Evolutionary conservation across 345 rosid species (phyloP), one percentile per base, ranked within the genome.

Genomic region (Citropsis articulata): DNA sequence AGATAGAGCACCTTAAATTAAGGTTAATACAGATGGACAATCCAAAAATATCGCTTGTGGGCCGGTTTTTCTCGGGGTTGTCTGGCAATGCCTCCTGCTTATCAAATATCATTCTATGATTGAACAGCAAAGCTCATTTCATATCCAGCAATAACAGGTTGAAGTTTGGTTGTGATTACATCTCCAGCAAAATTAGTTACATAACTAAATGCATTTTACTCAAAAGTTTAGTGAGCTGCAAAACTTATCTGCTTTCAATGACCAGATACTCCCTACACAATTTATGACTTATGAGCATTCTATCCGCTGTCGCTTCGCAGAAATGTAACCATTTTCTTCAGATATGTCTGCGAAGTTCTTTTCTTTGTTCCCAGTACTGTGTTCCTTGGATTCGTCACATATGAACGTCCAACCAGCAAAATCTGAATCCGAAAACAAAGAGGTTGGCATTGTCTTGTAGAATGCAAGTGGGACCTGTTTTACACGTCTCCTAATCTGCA

Each of bases 401-500:
- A 82, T 78, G 84, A 94, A 96, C 5, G 94, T 84, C 98, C 99
- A 96, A 9, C 99, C 94, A 2, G 88, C 75, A 82, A 91, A 93
- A 73, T 95, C 96, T 7, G 93, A 81, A 24, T 91, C 94, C 1
- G 89, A 83, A 82, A 95, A 95, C 86, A 95, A 81, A 30, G 83
- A 84, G 14, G 94, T 72, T 16, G 98, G 96, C 7, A 84, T 83
- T 59, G 85, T 61, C 76, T 83, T 91, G 78, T 92, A 92, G 81
- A 91, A 90, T 7, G 97, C 97, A 83, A 92, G 80, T 7, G 99
- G 97, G 35, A 94, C 97, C 83, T 96, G 97, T 79, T 96, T 96
- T 22, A 96, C 93, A 75, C 97, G 90, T 84, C 98, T 77, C 24
- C 93, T 84, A 68, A 89, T 87, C 98, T 93, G 94, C 78, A 68